phyloP scores from a whole-genome alignment of 2,329 filamentous ascomycete genomes.

The Neopestalotiopsis sp. region DNA sequence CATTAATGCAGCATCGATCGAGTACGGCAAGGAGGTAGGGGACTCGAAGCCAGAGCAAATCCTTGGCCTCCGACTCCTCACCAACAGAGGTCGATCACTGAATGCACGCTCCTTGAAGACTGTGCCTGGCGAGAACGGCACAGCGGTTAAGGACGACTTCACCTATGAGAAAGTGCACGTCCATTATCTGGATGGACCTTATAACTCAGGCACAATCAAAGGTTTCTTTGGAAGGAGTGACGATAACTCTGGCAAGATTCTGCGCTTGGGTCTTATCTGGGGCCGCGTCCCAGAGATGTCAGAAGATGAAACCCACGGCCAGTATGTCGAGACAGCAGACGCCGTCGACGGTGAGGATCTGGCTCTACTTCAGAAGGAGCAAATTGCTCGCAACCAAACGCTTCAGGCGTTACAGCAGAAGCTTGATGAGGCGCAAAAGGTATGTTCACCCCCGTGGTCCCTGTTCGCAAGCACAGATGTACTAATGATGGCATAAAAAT shows the following conservation, averaged over 20 bases:
- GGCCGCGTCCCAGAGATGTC: background rate
- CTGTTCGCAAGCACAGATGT: background rate
- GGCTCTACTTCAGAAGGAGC: background rate
- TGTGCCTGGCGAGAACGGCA: background rate
- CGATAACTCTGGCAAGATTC: background rate
- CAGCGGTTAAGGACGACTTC: background rate
- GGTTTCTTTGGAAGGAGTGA: background rate
- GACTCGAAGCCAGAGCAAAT: background rate
- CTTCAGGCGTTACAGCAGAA: background rate
- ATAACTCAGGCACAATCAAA: slow-evolving; percentile 1
- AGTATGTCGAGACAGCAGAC: background rate
- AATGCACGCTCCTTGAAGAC: background rate
- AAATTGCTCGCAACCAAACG: slow-evolving; percentile 1
- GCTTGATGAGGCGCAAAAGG: background rate
- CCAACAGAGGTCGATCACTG: background rate
- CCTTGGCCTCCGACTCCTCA: slow-evolving; percentile 2
- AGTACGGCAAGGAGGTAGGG: background rate
- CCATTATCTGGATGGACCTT: slow-evolving; percentile 2
- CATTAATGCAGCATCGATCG: background rate
- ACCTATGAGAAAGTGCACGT: background rate
- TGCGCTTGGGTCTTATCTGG: slow-evolving; percentile 5
- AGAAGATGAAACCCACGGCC: background rate
- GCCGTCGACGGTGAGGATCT: background rate
- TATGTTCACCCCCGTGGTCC: background rate
- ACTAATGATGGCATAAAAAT: background rate